Evolutionary conservation across 805 yeast species (phyloP), one percentile per base, ranked within the genome.

Genomic region (Myxozyma nipponensis): DNA sequence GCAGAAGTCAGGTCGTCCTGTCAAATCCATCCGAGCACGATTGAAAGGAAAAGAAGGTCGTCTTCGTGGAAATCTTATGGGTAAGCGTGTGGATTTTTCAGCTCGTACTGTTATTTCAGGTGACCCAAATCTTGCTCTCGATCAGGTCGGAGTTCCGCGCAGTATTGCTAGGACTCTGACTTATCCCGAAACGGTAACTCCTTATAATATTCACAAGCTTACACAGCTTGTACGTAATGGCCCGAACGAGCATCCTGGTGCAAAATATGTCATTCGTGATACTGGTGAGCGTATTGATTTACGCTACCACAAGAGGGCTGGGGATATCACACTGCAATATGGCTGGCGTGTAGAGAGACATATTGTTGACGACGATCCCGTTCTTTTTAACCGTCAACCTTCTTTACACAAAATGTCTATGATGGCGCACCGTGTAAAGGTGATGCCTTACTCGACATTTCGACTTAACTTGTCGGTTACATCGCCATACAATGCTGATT

Each of bases 311-410:
- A 93, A 93, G 68, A 84, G 98, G 69, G 96, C 97, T 1, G 99
- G 99, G 66, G 98, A 93, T 66, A 86, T 93, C 63, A 96, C 95
- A 42, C 77, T 93, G 59, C 98, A 95, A 69, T 93, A 93, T 64
- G 98, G 98, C 45, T 95, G 98, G 98, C 89, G 87, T 69, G 98
- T 93, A 54, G 98, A 93, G 69, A 88, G 99, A 69, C 99, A 93
- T 69, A 77, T 93, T 62, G 88, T 89, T 86, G 99, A 93, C 69
- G 81, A 89, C 63, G 99, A 93, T 68, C 98, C 98, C 2, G 98
- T 93, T 30, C 77, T 93, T 63, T 93, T 93, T 77, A 93, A 93
- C 69, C 95, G 99, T 77, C 99, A 93, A 75, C 99, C 99, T 44
- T 93, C 98, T 41, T 77, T 93, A 69, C 99, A 93, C 74, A 93